Base-by-base conservation (phyloP, 2,329 filamentous ascomycete species). In the Colletotrichum lini region DNA sequence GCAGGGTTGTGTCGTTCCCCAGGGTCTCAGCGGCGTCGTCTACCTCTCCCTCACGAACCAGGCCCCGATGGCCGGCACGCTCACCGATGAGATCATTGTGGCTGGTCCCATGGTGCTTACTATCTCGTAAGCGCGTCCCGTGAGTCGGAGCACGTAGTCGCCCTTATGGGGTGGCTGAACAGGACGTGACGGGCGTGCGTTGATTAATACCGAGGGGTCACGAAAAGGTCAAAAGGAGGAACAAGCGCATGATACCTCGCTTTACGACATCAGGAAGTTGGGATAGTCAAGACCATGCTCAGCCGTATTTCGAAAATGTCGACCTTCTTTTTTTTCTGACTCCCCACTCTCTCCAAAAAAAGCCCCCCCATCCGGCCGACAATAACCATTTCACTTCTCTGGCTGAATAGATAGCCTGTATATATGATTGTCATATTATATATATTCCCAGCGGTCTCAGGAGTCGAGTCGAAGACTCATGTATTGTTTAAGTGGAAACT, bases 31-130 rank as follows among this genome's bases (percentile, higher is more conserved):
- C 10, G 92, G 92, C 57, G 84, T 93, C 73, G 88, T 89, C 60
- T 94, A 93, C 81, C 86, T 94, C 76, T 90, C 90, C 76, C 84
- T 94, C 75, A 89, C 91, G 66, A 92, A 79, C 76, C 78, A 79
- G 40, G 84, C 81, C 2, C 88, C 89, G 21, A 77, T 85, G 40
- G 82, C 81, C 26, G 88, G 87, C 45, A 79, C 84, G 47, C 78
- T 92, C 72, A 88, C 86, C 3, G 90, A 93, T 80, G 87, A 87
- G 65, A 90, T 91, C 75, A 90, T 90, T 58, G 83, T 93, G 74
- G 91, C 92, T 75, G 92, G 91, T 1, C 89, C 89, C 58, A 86
- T 90, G 83, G 86, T 89, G 63, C 81, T 91, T 79, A 82, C 84
- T 59, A 79, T 89, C 57, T 86, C 85, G 75, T 88, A 82, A 80